Conservation (phyloP, 805 yeast genomes). For the Wickerhamomyces mucosus region DNA sequence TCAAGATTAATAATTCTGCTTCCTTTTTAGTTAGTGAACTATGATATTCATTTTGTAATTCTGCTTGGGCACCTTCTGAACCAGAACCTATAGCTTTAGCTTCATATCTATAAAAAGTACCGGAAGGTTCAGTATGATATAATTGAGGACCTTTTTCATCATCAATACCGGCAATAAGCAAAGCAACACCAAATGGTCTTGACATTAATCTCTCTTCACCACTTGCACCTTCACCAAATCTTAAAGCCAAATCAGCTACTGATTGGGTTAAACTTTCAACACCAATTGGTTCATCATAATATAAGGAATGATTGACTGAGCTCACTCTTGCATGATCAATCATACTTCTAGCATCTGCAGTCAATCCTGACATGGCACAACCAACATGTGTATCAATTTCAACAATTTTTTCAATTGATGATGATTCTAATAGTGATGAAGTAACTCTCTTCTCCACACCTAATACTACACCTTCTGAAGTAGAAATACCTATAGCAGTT, state of each 20-base stretch:
- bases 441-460: constrained; percentile 98
- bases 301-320: constrained; percentile 77
- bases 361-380: constrained; percentile 97
- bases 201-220: constrained; percentile 92
- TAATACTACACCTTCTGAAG: constrained; percentile 89
- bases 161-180: constrained; percentile 91
- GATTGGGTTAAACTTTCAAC: constrained; percentile 93
- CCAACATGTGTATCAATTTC: constrained; percentile 93
- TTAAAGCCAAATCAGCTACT: constrained; percentile 91
- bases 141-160: constrained; percentile 91
- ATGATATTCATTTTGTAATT: constrained; percentile 93
- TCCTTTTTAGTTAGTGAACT: constrained; percentile 83
- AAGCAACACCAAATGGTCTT: constrained; percentile 97
- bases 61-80: constrained; percentile 98
- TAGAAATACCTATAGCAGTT: constrained; percentile 94
- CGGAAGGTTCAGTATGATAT: constrained; percentile 98
- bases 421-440: constrained; percentile 80
- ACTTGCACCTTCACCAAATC: constrained; percentile 95
- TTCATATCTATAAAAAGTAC: constrained; percentile 94
- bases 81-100: constrained; percentile 99
- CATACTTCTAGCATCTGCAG: constrained; percentile 98
- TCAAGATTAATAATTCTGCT: constrained; percentile 83
- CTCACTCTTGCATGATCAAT: constrained; percentile 95
- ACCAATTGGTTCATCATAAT: constrained; percentile 85
- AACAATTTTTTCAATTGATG: constrained; percentile 91